phyloP scores from a whole-genome alignment of 1,139 yeast species.

The Hansenula lynferdii region DNA sequence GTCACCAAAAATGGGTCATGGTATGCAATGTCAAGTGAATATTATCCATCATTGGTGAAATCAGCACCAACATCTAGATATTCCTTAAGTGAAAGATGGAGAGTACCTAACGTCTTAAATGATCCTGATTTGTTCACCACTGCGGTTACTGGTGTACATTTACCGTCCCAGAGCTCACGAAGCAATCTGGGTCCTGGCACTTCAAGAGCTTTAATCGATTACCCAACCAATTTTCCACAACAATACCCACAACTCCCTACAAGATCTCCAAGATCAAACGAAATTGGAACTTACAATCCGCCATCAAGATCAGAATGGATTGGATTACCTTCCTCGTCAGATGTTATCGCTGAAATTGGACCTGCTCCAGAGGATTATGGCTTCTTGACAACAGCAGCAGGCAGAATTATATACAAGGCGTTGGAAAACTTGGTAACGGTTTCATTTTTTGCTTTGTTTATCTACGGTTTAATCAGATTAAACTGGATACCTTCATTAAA shows the following conservation, averaged over 20 bases:
- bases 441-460: constrained; percentile 28
- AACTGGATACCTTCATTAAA: constrained; percentile 36
- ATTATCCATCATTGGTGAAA: constrained; percentile 76
- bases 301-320: constrained; percentile 17
- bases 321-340: constrained; percentile 15
- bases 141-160: constrained; percentile 50
- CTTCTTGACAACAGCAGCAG: constrained; percentile 21
- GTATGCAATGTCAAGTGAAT: constrained; percentile 79
- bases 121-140: constrained; percentile 26
- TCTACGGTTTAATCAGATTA: constrained; percentile 32
- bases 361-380: constrained; percentile 18
- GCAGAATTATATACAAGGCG: constrained; percentile 35
- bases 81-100: constrained; percentile 41
- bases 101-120: constrained; percentile 29
- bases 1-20: constrained; percentile 34
- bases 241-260: constrained; percentile 12
- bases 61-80: constrained; percentile 71
- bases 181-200: constrained; percentile 2
- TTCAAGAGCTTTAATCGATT: constrained; percentile 10
- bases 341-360: constrained; percentile 18
- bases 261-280: constrained; percentile 11
- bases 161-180: constrained; percentile 4
- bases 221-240: constrained; percentile 19
- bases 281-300: constrained; percentile 10
- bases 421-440: constrained; percentile 48